A percentile compares a stretch with the other conserved stretches of the same genome.
Evolutionary conservation across 768 basidiomycete genomes (phyloP).

Genomic region (Kwoniella pini): DNA sequence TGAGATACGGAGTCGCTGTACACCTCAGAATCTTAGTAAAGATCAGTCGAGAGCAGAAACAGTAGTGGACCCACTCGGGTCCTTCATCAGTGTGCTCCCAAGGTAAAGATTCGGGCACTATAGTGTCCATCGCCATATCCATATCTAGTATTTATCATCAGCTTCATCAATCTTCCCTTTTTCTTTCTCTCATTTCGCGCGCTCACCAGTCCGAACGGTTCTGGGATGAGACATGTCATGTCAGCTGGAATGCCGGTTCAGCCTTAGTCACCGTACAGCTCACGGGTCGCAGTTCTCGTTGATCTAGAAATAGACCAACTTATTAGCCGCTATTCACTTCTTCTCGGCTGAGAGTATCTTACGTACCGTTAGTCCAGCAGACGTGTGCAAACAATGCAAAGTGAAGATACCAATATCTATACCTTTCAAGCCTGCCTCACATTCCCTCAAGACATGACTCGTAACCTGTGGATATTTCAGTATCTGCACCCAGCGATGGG

Average conservation of each 20-base stretch:
- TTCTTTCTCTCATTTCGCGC: neutral
- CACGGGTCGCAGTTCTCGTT: conserved; percentile 89
- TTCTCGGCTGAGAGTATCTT: neutral
- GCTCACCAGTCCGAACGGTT: conserved; percentile 14
- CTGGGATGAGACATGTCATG: too few species aligned
- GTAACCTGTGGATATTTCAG: conserved; percentile 58
- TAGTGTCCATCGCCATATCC: conserved; percentile 84
- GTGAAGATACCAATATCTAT: conserved; percentile 83
- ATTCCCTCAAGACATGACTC: conserved; percentile 67
- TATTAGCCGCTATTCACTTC: too few species aligned
- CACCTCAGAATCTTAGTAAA: neutral
- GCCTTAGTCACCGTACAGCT: conserved; percentile 45
- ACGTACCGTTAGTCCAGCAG: conserved; percentile 63
- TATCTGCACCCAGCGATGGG: neutral
- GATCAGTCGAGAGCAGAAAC: neutral
- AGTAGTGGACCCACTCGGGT: conserved; percentile 67
- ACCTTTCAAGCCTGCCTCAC: conserved; percentile 68
- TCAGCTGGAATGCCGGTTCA: too few species aligned
- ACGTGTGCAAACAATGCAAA: conserved; percentile 69
- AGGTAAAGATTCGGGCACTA: conserved; percentile 78
- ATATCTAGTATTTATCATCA: conserved; percentile 64
- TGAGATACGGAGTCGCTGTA: conserved; percentile 83
- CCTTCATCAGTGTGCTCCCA: conserved; percentile 92
- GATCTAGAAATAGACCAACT: conserved; percentile 55
- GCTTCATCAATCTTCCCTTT: too few species aligned